Percentiles rank a stretch among this genome's conserved stretches.
These are phyloP conservation scores for Pleurotus pulmonarius DNA, from an alignment of 768 basidiomycete genomes.

Conservation along the genomic window DNA sequence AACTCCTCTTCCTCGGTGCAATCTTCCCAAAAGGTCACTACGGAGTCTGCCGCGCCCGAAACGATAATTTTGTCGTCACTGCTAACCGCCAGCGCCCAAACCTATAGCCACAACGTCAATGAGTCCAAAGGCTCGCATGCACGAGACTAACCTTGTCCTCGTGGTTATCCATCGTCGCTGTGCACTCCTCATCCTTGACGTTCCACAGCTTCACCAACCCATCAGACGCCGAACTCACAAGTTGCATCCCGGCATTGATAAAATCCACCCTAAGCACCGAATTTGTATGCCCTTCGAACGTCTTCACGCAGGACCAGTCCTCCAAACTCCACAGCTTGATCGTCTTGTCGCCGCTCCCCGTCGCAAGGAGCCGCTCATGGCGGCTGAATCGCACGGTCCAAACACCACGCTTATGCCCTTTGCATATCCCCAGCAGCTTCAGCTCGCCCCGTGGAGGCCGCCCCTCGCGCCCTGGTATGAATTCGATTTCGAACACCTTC, in stretches of 20 bases:
- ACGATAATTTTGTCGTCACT: slow-evolving; percentile 80
- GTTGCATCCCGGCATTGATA: slow-evolving; percentile 74
- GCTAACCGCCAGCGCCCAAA: slow-evolving; percentile 93
- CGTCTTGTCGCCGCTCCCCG: slow-evolving; percentile 93
- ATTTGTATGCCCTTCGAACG: slow-evolving; percentile 98
- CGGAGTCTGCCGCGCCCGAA: slow-evolving; percentile 93
- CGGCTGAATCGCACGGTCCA: slow-evolving; percentile 91
- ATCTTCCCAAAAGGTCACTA: slow-evolving; percentile 96
- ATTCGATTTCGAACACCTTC: slow-evolving; percentile 81
- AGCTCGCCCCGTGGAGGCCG: slow-evolving; percentile 63
- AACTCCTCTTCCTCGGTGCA: slow-evolving; percentile 80
- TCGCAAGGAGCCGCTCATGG: slow-evolving; percentile 81
- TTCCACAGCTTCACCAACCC: slow-evolving; percentile 97
- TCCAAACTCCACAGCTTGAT: slow-evolving; percentile 93
- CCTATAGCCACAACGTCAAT: slow-evolving; percentile 40
- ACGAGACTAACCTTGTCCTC: slow-evolving; percentile 79
- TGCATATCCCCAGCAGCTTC: slow-evolving; percentile 79
- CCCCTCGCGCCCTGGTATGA: slow-evolving; percentile 33
- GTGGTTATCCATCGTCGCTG: slow-evolving; percentile 90
- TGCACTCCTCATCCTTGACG: slow-evolving; percentile 82
- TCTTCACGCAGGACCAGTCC: slow-evolving; percentile 91
- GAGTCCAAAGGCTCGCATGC: slow-evolving; percentile 2
- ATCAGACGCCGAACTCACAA: slow-evolving; percentile 90
- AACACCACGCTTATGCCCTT: slow-evolving; percentile 95
- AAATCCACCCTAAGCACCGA: slow-evolving; percentile 94